Evolutionary conservation across 2,329 filamentous ascomycete species (phyloP).

Genomic region (Aspergillus sp.): DNA sequence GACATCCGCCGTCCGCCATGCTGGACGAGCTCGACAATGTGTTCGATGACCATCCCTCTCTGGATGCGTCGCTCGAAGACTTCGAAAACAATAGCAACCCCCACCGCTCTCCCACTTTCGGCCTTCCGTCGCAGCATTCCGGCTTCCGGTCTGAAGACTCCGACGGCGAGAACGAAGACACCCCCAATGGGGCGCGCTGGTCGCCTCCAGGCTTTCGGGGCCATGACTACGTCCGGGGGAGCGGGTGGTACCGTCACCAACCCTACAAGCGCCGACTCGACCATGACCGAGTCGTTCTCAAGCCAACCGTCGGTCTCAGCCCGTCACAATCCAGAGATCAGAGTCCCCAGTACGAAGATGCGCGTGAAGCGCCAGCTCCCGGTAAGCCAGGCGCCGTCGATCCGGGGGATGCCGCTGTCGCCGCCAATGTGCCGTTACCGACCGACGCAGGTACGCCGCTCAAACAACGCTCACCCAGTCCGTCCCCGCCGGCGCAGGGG

Average conservation of each 20-base stretch:
- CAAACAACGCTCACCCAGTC: constrained; percentile 49
- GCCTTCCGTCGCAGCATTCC: constrained; percentile 51
- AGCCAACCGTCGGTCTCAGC: constrained; percentile 34
- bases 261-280: constrained; percentile 38
- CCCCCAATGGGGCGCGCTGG: constrained; percentile 44
- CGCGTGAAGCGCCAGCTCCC: constrained; percentile 34
- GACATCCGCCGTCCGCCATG: constrained; percentile 32
- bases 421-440: constrained; percentile 48
- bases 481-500: constrained; percentile 26
- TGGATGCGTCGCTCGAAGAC: constrained; percentile 53
- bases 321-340: constrained; percentile 47
- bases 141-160: constrained; percentile 51
- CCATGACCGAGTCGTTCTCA: constrained; percentile 29
- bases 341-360: constrained; percentile 53
- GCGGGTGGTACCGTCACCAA: constrained; percentile 46
- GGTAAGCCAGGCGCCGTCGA: constrained; percentile 15
- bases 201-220: constrained; percentile 56
- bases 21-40: constrained; percentile 39
- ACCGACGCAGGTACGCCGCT: constrained; percentile 46
- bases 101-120: constrained; percentile 43
- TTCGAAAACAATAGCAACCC: constrained; percentile 46
- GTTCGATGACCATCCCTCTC: constrained; percentile 51
- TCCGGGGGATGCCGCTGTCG: constrained; percentile 19
- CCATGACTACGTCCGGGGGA: constrained; percentile 42
- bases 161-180: constrained; percentile 31